Percentiles rank a stretch among this genome's conserved stretches.
Evolutionary conservation across 2,329 filamentous ascomycete species (phyloP).

Genomic region (Scortechinia acanthostroma): DNA sequence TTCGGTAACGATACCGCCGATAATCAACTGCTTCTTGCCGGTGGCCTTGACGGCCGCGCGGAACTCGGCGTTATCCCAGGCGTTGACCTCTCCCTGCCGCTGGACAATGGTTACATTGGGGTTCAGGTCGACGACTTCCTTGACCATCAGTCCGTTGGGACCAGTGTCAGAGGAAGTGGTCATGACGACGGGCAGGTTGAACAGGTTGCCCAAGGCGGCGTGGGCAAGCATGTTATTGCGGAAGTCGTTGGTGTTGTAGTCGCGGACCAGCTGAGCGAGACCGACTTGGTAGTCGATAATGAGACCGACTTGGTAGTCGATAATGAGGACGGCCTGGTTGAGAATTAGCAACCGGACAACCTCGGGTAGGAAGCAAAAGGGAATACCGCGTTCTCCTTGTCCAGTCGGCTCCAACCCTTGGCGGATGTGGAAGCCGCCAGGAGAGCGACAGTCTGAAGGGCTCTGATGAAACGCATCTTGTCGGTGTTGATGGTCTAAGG

Average conservation of each 20-base stretch:
- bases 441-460: neutral
- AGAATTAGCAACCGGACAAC: no score
- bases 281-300: slow-evolving; percentile 55
- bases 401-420: neutral
- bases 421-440: neutral
- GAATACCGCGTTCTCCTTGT: neutral
- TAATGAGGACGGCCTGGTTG: neutral
- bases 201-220: slow-evolving; percentile 56
- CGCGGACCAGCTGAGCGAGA: slow-evolving; percentile 50
- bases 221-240: slow-evolving; percentile 63
- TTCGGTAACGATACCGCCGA: slow-evolving; percentile 69
- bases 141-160: slow-evolving; percentile 65
- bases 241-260: slow-evolving; percentile 61
- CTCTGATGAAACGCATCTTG: neutral
- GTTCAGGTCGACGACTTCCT: slow-evolving; percentile 63
- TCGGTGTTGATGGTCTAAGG: neutral
- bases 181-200: slow-evolving; percentile 62
- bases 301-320: slow-evolving; percentile 33
- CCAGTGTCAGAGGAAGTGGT: slow-evolving; percentile 60
- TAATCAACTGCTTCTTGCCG: slow-evolving; percentile 62
- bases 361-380: no score
- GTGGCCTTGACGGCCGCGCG: slow-evolving; percentile 56
- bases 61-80: slow-evolving; percentile 71
- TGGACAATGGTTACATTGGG: slow-evolving; percentile 59
- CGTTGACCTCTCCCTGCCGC: slow-evolving; percentile 68